Conservation (phyloP, 192 early-diverging fungal species). For the Linderina pennispora region DNA sequence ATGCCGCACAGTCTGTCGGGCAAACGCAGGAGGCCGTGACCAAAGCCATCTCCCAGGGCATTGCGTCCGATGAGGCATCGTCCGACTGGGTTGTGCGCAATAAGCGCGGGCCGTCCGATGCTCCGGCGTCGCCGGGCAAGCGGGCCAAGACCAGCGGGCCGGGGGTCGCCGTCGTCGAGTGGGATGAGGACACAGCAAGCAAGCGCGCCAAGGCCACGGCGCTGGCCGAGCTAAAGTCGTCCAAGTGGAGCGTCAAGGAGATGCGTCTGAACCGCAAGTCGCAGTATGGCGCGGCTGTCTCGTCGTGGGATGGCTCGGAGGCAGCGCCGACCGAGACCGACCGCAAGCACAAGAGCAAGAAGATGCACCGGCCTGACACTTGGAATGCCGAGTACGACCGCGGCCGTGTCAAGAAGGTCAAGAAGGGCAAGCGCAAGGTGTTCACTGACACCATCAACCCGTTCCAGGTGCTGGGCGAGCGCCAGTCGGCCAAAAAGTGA, state of each 20-base stretch:
- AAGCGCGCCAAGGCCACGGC: conserved; percentile 44
- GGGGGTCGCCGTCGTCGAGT: conserved; percentile 18
- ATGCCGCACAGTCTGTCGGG: no score
- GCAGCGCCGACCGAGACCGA: conserved; percentile 26
- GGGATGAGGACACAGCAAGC: conserved; percentile 44
- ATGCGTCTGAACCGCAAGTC: conserved; percentile 36
- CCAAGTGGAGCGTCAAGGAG: conserved; percentile 35
- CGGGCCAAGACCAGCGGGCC: no score
- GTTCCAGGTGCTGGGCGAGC: conserved; percentile 41
- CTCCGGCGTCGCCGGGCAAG: conserved; percentile 1
- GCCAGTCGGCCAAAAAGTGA: no score
- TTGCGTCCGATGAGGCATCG: no score
- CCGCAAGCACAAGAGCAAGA: conserved; percentile 25
- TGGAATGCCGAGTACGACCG: conserved; percentile 71
- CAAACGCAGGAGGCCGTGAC: no score
- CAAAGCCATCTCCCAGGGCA: no score
- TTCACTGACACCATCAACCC: conserved; percentile 40
- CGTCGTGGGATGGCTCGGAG: conserved; percentile 41
- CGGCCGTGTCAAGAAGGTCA: conserved; percentile 68
- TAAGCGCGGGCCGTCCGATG: not conserved
- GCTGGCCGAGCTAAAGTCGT: conserved; percentile 43
- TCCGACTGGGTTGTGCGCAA: conserved; percentile 33
- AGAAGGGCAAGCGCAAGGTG: conserved; percentile 47
- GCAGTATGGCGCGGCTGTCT: conserved; percentile 50
- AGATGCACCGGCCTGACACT: conserved; percentile 51